Evolutionary conservation across 345 rosid species (phyloP).

Genomic region (Salix caprea): DNA sequence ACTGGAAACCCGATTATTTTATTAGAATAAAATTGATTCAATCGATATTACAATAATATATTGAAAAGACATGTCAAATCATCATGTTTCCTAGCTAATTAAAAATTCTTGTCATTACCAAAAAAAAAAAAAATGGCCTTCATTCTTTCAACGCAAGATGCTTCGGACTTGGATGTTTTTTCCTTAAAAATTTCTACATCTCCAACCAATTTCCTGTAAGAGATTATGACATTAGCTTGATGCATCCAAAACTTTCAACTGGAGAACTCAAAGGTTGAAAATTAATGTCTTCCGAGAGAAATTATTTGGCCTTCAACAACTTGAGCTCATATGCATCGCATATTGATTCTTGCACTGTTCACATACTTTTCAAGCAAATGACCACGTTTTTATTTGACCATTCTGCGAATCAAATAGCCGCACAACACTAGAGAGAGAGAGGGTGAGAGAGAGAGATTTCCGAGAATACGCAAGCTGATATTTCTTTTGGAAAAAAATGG

Average conservation of each 20-base stretch:
- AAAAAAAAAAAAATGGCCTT: neutral
- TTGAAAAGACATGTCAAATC: too few relatives aligned
- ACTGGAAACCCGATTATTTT: too few relatives aligned
- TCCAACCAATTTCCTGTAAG: neutral
- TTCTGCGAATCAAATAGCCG: neutral
- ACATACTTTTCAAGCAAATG: neutral
- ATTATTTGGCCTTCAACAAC: neutral
- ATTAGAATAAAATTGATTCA: too few relatives aligned
- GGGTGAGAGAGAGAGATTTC: neutral
- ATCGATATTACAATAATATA: too few relatives aligned
- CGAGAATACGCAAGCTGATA: neutral
- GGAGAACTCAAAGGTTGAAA: neutral
- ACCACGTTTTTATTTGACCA: constrained; percentile 9
- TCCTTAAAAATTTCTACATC: neutral
- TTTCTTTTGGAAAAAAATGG: neutral
- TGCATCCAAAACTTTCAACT: neutral
- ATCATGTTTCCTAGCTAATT: too few relatives aligned
- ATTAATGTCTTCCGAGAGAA: neutral
- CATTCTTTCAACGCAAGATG: neutral
- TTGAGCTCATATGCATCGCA: neutral
- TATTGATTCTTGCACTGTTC: neutral
- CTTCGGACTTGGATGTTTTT: too few relatives aligned
- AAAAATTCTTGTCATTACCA: neutral
- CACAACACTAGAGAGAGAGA: neutral
- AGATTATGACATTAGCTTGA: too few relatives aligned